Evolutionary conservation across 331 rosid species (phyloP).

Genomic region (Telfairia occidentalis): DNA sequence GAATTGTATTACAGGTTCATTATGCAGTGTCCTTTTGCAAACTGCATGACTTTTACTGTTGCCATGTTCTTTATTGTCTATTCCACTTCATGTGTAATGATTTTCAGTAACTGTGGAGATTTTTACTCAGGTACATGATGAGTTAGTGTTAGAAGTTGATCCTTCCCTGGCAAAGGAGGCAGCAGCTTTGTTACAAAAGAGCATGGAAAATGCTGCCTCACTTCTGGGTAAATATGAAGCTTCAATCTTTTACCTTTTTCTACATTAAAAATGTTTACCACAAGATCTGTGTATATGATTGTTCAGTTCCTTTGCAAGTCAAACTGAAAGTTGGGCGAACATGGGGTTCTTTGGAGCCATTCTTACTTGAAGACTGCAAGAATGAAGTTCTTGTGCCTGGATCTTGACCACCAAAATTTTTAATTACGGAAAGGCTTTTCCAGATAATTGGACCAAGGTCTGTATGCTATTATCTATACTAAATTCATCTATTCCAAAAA

Average conservation of each 20-base stretch:
- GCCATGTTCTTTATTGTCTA: not conserved
- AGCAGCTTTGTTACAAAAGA: conserved; percentile 46
- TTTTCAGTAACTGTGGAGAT: not conserved
- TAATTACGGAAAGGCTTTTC: not conserved
- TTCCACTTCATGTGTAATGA: not conserved
- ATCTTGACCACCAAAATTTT: conserved; percentile 12
- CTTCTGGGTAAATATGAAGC: conserved; percentile 55
- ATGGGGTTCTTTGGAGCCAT: conserved; percentile 90
- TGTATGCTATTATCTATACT: not conserved
- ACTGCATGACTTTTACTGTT: not conserved
- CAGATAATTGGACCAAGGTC: not conserved
- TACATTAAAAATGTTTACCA: not conserved
- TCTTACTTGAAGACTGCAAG: conserved; percentile 27
- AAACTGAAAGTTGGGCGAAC: conserved; percentile 78
- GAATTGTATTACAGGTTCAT: conserved; percentile 73
- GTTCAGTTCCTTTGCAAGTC: conserved; percentile 76
- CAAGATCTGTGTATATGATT: not conserved
- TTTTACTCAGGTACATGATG: conserved; percentile 76
- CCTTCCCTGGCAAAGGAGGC: conserved; percentile 68
- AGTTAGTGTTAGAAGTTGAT: conserved; percentile 82
- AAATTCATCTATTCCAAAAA: not conserved
- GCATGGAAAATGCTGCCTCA: conserved; percentile 84
- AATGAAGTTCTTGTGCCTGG: conserved; percentile 22
- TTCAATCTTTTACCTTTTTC: not conserved
- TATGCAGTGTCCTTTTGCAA: not conserved